Evolutionary conservation across 108 stramenopile genomes (phyloP).

Genomic region (Pseudonitzschia delicatissima): DNA sequence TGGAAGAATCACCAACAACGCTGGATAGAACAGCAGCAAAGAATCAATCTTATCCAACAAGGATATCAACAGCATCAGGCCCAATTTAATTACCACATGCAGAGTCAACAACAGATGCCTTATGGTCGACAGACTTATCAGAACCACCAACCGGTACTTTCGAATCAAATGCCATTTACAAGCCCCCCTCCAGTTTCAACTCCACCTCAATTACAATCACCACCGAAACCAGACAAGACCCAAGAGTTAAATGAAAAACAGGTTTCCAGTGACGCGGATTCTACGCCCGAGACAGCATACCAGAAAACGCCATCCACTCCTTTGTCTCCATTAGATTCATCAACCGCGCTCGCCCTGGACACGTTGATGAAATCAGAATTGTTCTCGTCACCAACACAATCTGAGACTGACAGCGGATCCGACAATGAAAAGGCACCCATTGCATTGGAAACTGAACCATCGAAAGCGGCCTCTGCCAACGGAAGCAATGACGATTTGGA

Average conservation of each 20-base stretch:
- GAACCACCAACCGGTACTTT: background rate
- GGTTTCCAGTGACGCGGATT: background rate
- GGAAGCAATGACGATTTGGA: no score
- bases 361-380: background rate
- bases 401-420: no score
- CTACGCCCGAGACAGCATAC: no score
- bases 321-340: background rate
- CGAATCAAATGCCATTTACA: background rate
- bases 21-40: constrained; percentile 29
- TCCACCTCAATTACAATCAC: background rate
- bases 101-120: background rate
- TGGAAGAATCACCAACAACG: constrained; percentile 22
- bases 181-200: constrained; percentile 2
- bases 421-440: no score
- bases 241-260: background rate
- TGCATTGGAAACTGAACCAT: no score
- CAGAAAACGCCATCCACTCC: background rate
- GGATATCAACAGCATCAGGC: constrained; percentile 5
- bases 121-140: background rate
- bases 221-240: background rate
- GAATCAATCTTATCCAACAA: background rate
- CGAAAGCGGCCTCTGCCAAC: no score
- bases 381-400: no score
- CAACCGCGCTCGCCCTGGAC: background rate
- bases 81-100: background rate